Base-by-base conservation (phyloP, 1,284 basidiomycete species). In the Marasmius fiardii region DNA sequence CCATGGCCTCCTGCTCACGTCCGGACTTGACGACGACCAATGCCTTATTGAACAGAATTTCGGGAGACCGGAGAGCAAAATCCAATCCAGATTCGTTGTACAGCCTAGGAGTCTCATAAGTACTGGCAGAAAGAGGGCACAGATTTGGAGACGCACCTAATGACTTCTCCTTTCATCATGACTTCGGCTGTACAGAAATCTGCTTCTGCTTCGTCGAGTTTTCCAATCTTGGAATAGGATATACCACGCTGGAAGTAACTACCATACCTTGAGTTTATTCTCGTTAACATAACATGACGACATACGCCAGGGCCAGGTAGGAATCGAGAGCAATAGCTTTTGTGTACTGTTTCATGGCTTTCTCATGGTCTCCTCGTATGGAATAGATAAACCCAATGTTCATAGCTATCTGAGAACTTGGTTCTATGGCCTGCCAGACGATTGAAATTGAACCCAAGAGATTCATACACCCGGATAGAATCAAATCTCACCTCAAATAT, bases 301-400 rank as follows among this genome's bases (percentile, higher is more conserved):
- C 78, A 65, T 68, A 82, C 65, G 77, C 83, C 28, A 86, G 76
- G 43, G 84, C 82, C 52, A 87, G 74, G 61, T 79, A 86, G 57
- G 73, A 72, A 67, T 87, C 85, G 57, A 85, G 70, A 51, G 66
- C 66, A 3, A 77, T 78, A 3, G 85, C 83, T 4, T 71, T 72
- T 11, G 73, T 71, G 64, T 84, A 85, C 51, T 76, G 70, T 58
- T 79, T 72, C 43, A 82, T 75, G 26, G 85, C 84, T 2, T 70
- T 67, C 53, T 79, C 76, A 62, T 85, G 81, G 61, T 81, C 73
- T 51, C 82, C 83, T 7, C 81, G 68, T 31, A 80, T 82, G 7
- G 83, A 82, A 58, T 81, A 77, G 60, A 87, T 83, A 60, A 87
- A 72, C 23, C 79, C 85, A 59, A 85, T 79, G 67, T 87, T 87